phyloP scores from a whole-genome alignment of 2,329 filamentous ascomycete genomes.

The Fusarium pininemorale region DNA sequence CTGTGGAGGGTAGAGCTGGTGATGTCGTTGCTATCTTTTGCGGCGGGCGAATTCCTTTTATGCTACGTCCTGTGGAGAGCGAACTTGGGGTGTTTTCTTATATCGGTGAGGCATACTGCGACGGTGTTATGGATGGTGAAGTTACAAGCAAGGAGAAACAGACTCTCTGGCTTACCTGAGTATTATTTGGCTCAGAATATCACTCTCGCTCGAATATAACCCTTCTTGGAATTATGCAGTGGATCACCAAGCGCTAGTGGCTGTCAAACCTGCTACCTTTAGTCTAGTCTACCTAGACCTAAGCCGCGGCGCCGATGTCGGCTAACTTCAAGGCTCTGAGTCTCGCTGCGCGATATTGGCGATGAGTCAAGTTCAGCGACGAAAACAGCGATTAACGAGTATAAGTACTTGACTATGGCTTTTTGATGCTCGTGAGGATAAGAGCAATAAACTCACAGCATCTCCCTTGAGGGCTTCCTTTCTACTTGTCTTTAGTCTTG shows the following conservation, averaged over 20 bases:
- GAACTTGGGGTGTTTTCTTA: rapidly evolving
- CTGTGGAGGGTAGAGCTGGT: rapidly evolving
- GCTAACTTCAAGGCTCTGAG: background rate
- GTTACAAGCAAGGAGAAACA: rapidly evolving
- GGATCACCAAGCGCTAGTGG: background rate
- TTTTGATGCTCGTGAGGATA: rapidly evolving
- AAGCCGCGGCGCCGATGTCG: background rate
- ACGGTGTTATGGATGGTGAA: background rate
- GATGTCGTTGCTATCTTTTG: background rate
- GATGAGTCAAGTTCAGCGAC: background rate
- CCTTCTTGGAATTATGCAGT: rapidly evolving
- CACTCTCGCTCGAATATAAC: background rate
- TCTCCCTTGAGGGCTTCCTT: background rate
- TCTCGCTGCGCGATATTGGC: background rate
- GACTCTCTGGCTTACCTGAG: background rate
- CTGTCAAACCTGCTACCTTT: background rate
- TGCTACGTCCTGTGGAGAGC: background rate
- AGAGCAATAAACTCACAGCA: too few species aligned
- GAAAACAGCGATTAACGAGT: background rate
- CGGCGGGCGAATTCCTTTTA: background rate
- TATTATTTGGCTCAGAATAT: rapidly evolving
- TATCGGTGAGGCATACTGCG: background rate
- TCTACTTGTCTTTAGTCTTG: rapidly evolving
- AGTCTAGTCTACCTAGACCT: background rate
- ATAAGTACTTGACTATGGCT: too few species aligned